Evolutionary conservation across 169 alveolate genomes (phyloP), one percentile per base, ranked within the genome.

Genomic region (Plasmodium adleri): DNA sequence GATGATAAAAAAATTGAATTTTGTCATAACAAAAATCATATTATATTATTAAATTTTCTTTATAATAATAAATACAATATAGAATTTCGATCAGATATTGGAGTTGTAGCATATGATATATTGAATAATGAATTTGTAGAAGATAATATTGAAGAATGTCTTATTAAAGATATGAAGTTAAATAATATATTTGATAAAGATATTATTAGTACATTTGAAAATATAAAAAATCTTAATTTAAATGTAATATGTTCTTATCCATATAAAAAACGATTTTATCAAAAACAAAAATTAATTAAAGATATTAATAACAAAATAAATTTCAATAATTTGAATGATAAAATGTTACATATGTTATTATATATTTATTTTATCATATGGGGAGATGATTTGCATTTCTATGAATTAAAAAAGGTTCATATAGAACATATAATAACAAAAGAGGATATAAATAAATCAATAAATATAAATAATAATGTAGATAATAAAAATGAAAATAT

Each of bases 71-170:
- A 67, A 20, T 80, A 80, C 24, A 72, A 59, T 49, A 68, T 78
- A 49, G 85, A 80, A 24, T 80, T 80, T 68, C 47, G 90, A 26
- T 67, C 90, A 9, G 90, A 80, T 50, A 13, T 80, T 20, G 90
- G 90, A 26, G 90, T 80, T n/a, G 52, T 80, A 68, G 80, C 63
- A 13, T 80, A 80, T 43, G 73, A 68, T 15, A 2, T 10, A 39
- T 32, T 9, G 8, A 66, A 22, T n/a, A n/a, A 6, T 13, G 20
- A 17, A 32, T 45, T 17, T 17, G 4, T 47, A 22, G 58, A 64
- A 2, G 52, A 68, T 43, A 3, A 17, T 13, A 26, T 15, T 8
- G 70, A 78, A 28, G 8, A 15, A 8, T 39, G 47, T 0, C 47
- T 39, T 39, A 15, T 10, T 10, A 75, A 75, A 45, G 43, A 15